A percentile compares a stretch with the other conserved stretches of the same genome.
phyloP scores from a whole-genome alignment of 306 rosid species.

The Abrus precatorius region DNA sequence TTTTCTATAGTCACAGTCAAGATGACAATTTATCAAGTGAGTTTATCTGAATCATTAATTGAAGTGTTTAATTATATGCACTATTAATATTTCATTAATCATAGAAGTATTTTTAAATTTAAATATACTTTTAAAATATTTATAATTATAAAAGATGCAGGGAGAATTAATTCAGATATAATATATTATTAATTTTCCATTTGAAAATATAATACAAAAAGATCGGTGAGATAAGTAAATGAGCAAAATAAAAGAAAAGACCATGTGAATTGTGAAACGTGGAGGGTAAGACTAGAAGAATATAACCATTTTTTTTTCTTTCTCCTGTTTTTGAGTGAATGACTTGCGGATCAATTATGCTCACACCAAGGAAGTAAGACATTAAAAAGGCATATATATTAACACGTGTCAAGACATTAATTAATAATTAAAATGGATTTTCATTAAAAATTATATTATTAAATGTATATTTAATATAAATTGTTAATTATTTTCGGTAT shows the following conservation, averaged over 20 bases:
- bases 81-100: not conserved
- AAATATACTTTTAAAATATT: not conserved
- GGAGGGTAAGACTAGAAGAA: conserved; percentile 26
- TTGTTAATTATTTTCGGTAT: no score
- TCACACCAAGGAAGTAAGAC: conserved; percentile 21
- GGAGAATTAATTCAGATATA: not conserved
- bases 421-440: no score
- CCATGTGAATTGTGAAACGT: conserved; percentile 17
- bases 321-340: not conserved
- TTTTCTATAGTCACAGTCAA: not conserved
- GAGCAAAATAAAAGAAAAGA: not conserved
- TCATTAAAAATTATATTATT: no score
- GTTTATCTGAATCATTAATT: no score
- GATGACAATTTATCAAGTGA: not conserved
- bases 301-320: not conserved
- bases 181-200: not conserved
- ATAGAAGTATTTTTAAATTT: not conserved
- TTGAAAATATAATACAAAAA: not conserved
- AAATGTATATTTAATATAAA: no score
- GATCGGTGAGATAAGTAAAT: not conserved
- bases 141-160: not conserved
- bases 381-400: not conserved
- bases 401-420: no score
- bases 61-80: not conserved
- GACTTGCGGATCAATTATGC: conserved; percentile 12